phyloP scores from a whole-genome alignment of 1,284 basidiomycete species.

The Sporisorium scitamineum region DNA sequence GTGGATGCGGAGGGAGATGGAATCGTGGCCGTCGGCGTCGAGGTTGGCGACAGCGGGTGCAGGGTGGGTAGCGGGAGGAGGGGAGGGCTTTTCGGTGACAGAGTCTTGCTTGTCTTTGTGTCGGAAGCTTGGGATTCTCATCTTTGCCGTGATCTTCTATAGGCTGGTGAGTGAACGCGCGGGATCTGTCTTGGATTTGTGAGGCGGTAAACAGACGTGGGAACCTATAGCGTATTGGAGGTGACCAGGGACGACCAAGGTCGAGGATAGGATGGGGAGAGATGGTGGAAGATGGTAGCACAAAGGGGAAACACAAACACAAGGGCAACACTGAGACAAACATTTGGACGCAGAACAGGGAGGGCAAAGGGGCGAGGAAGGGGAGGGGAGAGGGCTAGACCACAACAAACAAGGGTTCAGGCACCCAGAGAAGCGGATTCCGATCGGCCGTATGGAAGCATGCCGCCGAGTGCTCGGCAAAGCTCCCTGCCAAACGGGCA shows the following conservation, averaged over 20 bases:
- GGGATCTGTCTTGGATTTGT: no score
- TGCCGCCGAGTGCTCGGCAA: background rate
- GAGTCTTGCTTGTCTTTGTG: slow-evolving; percentile 24
- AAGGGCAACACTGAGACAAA: background rate
- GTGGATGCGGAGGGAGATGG: slow-evolving; percentile 30
- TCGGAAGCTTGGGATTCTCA: slow-evolving; percentile 25
- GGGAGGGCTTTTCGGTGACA: slow-evolving; percentile 13
- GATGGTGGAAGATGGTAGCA: background rate
- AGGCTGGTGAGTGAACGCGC: background rate
- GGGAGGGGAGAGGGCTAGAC: background rate
- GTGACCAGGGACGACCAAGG: background rate
- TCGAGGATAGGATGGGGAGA: background rate
- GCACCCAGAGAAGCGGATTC: background rate
- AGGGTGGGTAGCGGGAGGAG: background rate
- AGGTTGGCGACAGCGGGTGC: background rate
- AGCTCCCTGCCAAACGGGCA: background rate
- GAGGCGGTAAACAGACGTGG: no score
- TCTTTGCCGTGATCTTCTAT: slow-evolving; percentile 4
- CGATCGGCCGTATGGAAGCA: background rate
- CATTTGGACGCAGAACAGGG: background rate
- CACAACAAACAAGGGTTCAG: slow-evolving; percentile 1
- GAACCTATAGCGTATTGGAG: no score
- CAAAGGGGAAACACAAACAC: slow-evolving; percentile 2
- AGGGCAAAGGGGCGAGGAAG: no score
- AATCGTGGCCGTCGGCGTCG: slow-evolving; percentile 21